Evolutionary conservation across 75 land plant genomes (phyloP).

Genomic region (Cryptomeria japonica): DNA sequence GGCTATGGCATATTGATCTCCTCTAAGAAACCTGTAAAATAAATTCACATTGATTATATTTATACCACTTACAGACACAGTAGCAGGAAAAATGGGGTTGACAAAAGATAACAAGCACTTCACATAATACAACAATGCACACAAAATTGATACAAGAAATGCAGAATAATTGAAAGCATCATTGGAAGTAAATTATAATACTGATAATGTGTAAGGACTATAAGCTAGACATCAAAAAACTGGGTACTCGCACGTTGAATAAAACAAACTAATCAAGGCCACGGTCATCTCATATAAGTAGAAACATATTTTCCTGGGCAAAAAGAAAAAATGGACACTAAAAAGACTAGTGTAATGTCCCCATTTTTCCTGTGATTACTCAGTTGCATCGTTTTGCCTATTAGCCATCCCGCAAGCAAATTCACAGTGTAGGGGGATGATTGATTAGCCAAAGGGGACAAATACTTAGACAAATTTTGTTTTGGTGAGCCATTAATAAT

Average conservation of each 20-base stretch:
- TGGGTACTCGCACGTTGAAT: not conserved
- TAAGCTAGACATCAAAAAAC: not conserved
- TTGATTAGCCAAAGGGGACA: too few relatives aligned
- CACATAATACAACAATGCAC: not conserved
- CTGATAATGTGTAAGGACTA: not conserved
- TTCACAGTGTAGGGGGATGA: too few relatives aligned
- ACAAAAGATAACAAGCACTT: not conserved
- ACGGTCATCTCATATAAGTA: not conserved
- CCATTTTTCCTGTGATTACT: too few relatives aligned
- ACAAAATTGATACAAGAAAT: not conserved
- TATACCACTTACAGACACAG: not conserved
- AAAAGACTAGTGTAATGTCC: too few relatives aligned
- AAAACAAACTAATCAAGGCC: not conserved
- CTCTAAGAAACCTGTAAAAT: slow-evolving; percentile 74
- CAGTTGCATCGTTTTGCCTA: too few relatives aligned
- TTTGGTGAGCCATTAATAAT: too few relatives aligned
- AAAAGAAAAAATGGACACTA: not conserved
- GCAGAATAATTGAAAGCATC: not conserved
- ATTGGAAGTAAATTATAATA: not conserved
- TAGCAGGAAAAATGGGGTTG: not conserved
- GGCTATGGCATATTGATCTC: slow-evolving; percentile 97
- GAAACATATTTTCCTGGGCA: not conserved
- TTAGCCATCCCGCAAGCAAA: too few relatives aligned
- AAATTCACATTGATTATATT: not conserved
- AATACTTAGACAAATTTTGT: too few relatives aligned